Evolutionary conservation across 2,329 filamentous ascomycete genomes (phyloP), one percentile per base, ranked within the genome.

Genomic region (Penicillium sp.): DNA sequence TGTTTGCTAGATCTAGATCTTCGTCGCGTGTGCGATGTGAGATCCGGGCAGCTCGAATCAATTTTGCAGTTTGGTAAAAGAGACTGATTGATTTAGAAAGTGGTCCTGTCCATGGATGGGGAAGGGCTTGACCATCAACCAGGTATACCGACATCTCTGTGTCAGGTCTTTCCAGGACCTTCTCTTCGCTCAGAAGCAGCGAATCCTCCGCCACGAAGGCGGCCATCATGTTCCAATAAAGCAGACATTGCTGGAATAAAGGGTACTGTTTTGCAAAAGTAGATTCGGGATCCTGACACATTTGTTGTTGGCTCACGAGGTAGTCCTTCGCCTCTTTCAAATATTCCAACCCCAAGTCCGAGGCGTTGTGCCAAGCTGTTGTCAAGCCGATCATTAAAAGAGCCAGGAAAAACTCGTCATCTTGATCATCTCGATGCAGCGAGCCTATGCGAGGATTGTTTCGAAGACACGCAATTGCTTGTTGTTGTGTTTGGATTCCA

Each of bases 181-280:
- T 59, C 31, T 64, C 62, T 37, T 60, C 52, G 6, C 57, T 58
- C 11, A 66, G 22, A n/a, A 66, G 59, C 6, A 64, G 48, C 1
- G 60, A 61, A 27, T 65, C 62, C 14, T 65, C 62, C 10, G 64
- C 53, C 27, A 66, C 62, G 53, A 66, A 65, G 3, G 64, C 64
- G 33, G 64, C 62, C 8, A 66, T 33, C 52, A 65, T 58, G 27
- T 65, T 66, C 64, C 64, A 66, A 48, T 63, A 66, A 9, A 66
- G 46, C 14, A 66, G 48, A 31, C 62, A 65, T 48, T 66, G 64
- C 29, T 65, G 62, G 42, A 65, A 64, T 6, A 66, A 47, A 10
- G 64, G 64, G 27, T 66, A 63, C 29, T 65, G 62, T 35, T 66
- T 64, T 22, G 62, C 62, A 19, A 66, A 53, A 5, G 52, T 55